Conservation (phyloP, 768 basidiomycete species). For the Tulasnella sp. region DNA sequence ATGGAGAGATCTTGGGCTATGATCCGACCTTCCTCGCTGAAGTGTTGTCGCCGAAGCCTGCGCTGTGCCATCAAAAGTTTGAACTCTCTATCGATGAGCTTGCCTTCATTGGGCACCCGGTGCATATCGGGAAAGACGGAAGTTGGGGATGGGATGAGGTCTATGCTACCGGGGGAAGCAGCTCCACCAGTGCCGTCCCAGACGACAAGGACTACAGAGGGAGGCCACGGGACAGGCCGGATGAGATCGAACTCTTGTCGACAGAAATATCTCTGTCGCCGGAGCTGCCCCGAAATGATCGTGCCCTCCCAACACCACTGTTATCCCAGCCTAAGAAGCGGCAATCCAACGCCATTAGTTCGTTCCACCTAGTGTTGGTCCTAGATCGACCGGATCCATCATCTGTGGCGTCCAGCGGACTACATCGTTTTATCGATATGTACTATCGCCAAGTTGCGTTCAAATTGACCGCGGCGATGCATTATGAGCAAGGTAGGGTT, state of each 20-base stretch:
- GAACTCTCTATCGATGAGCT: conserved; percentile 86
- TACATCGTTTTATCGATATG: conserved; percentile 70
- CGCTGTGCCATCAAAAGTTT: conserved; percentile 89
- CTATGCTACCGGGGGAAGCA: conserved; percentile 21
- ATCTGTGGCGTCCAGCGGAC: conserved; percentile 65
- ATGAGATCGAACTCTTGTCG: not conserved
- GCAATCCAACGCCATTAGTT: conserved; percentile 39
- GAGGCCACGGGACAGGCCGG: conserved; percentile 4
- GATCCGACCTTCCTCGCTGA: conserved; percentile 69
- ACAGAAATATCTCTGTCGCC: not conserved
- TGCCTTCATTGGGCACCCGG: conserved; percentile 90
- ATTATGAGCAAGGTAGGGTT: conserved; percentile 77
- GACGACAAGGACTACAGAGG: conserved; percentile 14
- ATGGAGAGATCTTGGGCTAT: conserved; percentile 55
- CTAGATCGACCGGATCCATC: conserved; percentile 86
- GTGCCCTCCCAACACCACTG: not conserved
- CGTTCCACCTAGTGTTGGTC: conserved; percentile 77
- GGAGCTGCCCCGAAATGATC: not conserved
- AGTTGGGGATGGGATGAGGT: conserved; percentile 45
- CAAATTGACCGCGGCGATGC: conserved; percentile 82
- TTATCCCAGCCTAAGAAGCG: conserved; percentile 3
- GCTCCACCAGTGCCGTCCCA: conserved; percentile 15
- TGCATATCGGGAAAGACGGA: conserved; percentile 63
- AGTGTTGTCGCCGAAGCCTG: conserved; percentile 61
- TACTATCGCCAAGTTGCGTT: conserved; percentile 86